Conservation (phyloP, 1,139 yeast species). For the Diutina neorugosa region DNA sequence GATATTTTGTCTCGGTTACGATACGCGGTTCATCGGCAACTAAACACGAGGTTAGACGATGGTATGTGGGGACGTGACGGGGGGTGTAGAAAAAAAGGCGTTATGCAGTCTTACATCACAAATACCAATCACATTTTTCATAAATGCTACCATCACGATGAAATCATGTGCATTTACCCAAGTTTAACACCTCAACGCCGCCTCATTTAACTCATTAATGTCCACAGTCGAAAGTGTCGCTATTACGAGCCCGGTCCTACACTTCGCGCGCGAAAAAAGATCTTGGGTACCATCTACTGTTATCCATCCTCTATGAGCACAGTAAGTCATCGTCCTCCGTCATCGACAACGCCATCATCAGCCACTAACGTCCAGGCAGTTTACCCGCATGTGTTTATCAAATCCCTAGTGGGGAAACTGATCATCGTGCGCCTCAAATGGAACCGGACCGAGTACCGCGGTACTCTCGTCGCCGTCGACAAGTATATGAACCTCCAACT, state of each 20-base stretch:
- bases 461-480: slow-evolving; percentile 72
- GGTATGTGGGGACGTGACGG: background rate
- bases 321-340: background rate
- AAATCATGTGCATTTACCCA: no score
- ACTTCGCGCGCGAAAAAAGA: no score
- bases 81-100: no score
- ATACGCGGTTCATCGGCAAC: background rate
- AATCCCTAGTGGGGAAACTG: slow-evolving; percentile 53
- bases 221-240: no score
- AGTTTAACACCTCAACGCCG: no score
- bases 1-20: no score
- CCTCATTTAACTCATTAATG: no score
- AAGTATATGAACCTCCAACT: slow-evolving; percentile 87
- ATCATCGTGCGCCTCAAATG: slow-evolving; percentile 88
- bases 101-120: no score
- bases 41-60: background rate
- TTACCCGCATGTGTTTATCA: slow-evolving; percentile 86
- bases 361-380: slow-evolving; percentile 41
- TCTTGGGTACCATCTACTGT: no score
- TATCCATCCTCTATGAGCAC: background rate
- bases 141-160: no score
- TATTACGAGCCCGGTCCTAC: no score
- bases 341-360: background rate
- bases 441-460: slow-evolving; percentile 85
- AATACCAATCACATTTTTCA: no score